Evolutionary conservation across 1,284 basidiomycete species (phyloP), one percentile per base, ranked within the genome.

Genomic region (Ustilago tritici): DNA sequence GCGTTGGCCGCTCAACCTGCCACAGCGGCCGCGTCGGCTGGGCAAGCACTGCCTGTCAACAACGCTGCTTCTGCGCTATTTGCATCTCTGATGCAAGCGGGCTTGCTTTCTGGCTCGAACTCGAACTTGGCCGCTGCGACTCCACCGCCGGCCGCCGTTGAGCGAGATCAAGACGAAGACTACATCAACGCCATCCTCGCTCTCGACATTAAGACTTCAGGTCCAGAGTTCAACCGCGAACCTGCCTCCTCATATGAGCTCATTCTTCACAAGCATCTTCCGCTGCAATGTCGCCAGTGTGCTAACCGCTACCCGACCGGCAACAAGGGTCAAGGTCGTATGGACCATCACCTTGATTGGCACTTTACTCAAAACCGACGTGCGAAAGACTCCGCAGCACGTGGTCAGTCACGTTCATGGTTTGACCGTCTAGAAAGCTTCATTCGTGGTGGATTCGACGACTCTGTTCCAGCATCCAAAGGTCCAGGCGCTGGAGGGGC

Each of bases 311-410:
- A 96, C 86, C 88, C 92, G 52, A 91, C 93, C 76, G 91, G 90
- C 46, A 84, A 87, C 32, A 84, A 88, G 57, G 94, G 93, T 73
- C 94, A 92, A 87, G 92, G 91, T 84, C 89, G 89, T 32, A 90
- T 95, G 88, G 91, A 97, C 80, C 90, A 92, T 62, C 97, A 99
- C 85, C 89, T 99, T 79, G 97, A 99, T 86, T 93, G 95, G 92
- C 97, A 99, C 87, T 98, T 98, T 88, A 90, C 92, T 80, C 93
- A 97, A 82, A 99, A 98, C 84, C 90, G 93, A 76, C 93, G 95
- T 85, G 92, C 93, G 40, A 92, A 91, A 78, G 93, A 95, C 85
- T 92, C 92, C 50, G 88, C 90, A 10, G 93, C 93, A 0, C 90
- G 96, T 71, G 95, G 95, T 31, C 93, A 95, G 81, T 93, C 92